These are phyloP conservation scores for Colletotrichum navitas DNA, from an alignment of 2,329 filamentous ascomycete species.

Conservation along the genomic window DNA sequence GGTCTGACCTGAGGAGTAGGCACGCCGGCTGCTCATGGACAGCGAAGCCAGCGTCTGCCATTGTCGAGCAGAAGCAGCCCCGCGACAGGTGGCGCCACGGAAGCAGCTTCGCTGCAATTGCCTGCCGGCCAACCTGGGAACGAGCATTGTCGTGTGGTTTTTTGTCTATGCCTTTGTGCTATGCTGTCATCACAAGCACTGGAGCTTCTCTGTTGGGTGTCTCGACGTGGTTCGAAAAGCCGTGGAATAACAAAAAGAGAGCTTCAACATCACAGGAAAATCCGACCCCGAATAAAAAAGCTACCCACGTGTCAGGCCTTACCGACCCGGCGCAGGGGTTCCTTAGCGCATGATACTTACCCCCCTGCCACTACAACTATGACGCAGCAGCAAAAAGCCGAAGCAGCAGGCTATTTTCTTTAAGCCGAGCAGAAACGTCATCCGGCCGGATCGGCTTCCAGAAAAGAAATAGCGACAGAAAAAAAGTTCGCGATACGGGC, in stretches of 20 bases:
- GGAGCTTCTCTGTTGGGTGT: constrained; percentile 1
- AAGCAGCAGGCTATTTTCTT: background rate
- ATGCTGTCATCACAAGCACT: constrained; percentile 20
- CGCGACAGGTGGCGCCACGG: constrained; percentile 25
- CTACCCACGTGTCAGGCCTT: constrained; percentile 21
- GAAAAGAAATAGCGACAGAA: constrained; percentile 9
- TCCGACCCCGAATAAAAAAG: background rate
- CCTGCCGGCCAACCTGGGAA: constrained; percentile 36
- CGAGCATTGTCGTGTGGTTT: constrained; percentile 21
- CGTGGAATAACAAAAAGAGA: background rate
- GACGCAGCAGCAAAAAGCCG: constrained; percentile 29
- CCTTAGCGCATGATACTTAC: constrained; percentile 26
- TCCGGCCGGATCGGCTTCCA: constrained; percentile 8
- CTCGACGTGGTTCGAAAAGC: background rate
- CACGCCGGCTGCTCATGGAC: constrained; percentile 23
- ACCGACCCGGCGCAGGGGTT: constrained; percentile 31
- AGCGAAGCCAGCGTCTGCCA: constrained; percentile 22
- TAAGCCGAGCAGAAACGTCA: constrained; percentile 24
- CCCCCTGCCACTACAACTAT: constrained; percentile 24
- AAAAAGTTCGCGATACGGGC: constrained; percentile 40
- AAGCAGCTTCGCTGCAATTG: constrained; percentile 36
- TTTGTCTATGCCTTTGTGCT: constrained; percentile 9
- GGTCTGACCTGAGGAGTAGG: constrained; percentile 46
- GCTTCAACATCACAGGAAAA: constrained; percentile 10
- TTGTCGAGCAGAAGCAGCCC: constrained; percentile 13